Evolutionary conservation across 495 filamentous ascomycete species (phyloP).

Genomic region (Rhizodiscina lignyota): DNA sequence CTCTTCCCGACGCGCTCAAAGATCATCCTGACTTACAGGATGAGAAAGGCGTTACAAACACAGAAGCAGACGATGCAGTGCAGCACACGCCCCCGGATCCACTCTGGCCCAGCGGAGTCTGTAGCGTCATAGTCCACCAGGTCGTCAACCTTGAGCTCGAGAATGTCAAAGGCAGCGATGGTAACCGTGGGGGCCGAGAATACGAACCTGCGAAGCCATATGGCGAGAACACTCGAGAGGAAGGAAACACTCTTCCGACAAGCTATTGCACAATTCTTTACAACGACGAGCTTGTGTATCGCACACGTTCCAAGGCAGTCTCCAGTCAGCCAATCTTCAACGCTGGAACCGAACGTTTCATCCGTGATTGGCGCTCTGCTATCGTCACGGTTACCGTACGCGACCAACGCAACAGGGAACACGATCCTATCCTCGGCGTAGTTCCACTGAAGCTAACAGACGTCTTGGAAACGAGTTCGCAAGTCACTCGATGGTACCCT

Average conservation of each 20-base stretch:
- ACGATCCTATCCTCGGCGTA: conserved; percentile 87
- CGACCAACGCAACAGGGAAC: conserved; percentile 73
- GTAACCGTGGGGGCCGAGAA: conserved; percentile 60
- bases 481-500: conserved; percentile 56
- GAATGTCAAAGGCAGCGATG: conserved; percentile 57
- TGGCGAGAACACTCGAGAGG: conserved; percentile 70
- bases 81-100: conserved; percentile 85
- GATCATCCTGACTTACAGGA: conserved; percentile 71
- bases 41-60: conserved; percentile 67
- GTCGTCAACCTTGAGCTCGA: conserved; percentile 84
- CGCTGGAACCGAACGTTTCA: conserved; percentile 82
- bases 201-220: conserved; percentile 80
- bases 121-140: conserved; percentile 74
- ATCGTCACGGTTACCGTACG: conserved; percentile 78
- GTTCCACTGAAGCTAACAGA: conserved; percentile 78
- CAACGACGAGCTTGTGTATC: conserved; percentile 86
- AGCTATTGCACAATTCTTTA: conserved; percentile 81
- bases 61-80: conserved; percentile 61
- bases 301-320: conserved; percentile 77
- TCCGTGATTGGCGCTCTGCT: conserved; percentile 83
- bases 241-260: conserved; percentile 59
- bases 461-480: conserved; percentile 67
- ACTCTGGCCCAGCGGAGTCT: conserved; percentile 77
- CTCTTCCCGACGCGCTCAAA: conserved; percentile 52
- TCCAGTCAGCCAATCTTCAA: conserved; percentile 94